These are phyloP conservation scores for Pseudohyphozyma bogoriensis DNA, from an alignment of 768 basidiomycete species.

Conservation along the genomic window DNA sequence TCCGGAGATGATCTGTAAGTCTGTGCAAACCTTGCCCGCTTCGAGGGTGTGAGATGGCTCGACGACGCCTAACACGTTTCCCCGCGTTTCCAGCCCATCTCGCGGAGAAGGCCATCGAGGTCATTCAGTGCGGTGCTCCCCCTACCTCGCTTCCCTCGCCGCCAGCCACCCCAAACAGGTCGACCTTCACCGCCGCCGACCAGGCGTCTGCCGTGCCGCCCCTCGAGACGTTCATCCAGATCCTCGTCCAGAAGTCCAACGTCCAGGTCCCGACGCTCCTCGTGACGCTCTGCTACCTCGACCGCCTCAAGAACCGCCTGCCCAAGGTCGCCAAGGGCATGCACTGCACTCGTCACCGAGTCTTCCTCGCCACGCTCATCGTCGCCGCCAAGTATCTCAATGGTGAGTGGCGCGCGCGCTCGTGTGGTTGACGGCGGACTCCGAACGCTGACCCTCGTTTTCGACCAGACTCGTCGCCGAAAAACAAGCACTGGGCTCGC, in stretches of 20 bases:
- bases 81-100: slow-evolving; percentile 48
- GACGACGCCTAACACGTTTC: no score
- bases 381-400: slow-evolving; percentile 96
- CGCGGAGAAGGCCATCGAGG: slow-evolving; percentile 64
- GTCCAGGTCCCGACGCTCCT: slow-evolving; percentile 86
- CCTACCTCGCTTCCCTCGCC: slow-evolving; percentile 52
- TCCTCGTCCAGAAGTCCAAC: slow-evolving; percentile 68
- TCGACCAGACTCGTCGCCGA: slow-evolving; percentile 49
- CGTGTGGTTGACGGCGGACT: neutral
- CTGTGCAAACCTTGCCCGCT: neutral
- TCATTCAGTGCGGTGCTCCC: slow-evolving; percentile 49
- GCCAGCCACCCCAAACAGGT: slow-evolving; percentile 53
- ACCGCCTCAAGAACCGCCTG: slow-evolving; percentile 69
- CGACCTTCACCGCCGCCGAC: slow-evolving; percentile 23
- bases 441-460: neutral
- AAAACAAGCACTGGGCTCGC: slow-evolving; percentile 85
- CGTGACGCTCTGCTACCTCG: slow-evolving; percentile 82
- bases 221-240: slow-evolving; percentile 73
- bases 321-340: slow-evolving; percentile 79
- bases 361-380: slow-evolving; percentile 92
- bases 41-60: neutral
- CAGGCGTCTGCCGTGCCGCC: slow-evolving; percentile 46
- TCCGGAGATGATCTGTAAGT: slow-evolving; percentile 64
- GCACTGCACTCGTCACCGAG: slow-evolving; percentile 82
- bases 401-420: slow-evolving; percentile 12